These are phyloP conservation scores for Arabidopsis thaliana DNA, from an alignment of 345 rosid species.

Conservation along the genomic window DNA sequence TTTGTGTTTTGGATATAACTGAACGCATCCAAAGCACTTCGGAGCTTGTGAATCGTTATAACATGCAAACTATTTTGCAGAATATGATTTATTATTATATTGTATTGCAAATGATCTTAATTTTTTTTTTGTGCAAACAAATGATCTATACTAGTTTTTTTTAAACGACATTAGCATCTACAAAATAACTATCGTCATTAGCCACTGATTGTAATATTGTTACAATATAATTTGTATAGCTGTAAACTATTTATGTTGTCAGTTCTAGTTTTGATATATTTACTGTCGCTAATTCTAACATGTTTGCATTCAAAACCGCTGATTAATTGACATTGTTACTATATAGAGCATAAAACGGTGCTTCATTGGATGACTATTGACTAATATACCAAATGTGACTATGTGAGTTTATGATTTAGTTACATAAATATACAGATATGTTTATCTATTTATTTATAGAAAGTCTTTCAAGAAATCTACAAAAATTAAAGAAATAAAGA, in stretches of 20 bases:
- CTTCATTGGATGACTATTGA: not conserved
- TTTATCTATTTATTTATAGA: not conserved
- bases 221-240: too few species aligned
- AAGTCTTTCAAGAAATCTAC: not conserved
- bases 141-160: not conserved
- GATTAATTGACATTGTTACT: not conserved
- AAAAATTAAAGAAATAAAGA: not conserved
- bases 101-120: not conserved
- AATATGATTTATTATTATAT: not conserved
- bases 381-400: not conserved
- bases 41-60: not conserved
- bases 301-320: not conserved
- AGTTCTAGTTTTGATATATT: too few species aligned
- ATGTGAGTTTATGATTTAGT: not conserved
- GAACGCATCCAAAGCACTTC: slow-evolving; percentile 15
- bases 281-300: not conserved
- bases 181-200: not conserved
- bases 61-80: not conserved
- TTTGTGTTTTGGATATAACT: slow-evolving; percentile 6
- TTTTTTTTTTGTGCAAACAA: too few species aligned
- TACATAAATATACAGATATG: not conserved
- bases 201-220: not conserved
- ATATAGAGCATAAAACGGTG: not conserved
- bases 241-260: too few species aligned
- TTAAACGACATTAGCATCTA: not conserved